phyloP scores from a whole-genome alignment of 768 basidiomycete species.

The Amanita pallidorosea region DNA sequence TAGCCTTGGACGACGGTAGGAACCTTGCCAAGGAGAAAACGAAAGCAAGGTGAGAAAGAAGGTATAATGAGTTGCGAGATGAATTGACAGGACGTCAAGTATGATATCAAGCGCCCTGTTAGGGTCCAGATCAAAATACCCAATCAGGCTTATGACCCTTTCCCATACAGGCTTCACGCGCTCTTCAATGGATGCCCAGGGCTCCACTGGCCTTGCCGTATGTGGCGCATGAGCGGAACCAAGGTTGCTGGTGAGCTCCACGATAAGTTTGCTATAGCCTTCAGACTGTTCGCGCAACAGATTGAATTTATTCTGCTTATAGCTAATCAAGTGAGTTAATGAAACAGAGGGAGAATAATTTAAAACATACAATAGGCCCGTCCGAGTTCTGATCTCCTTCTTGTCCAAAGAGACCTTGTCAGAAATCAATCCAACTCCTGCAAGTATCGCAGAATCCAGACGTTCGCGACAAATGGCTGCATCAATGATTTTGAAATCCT shows the following conservation, averaged over 20 bases:
- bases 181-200: constrained; percentile 42
- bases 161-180: constrained; percentile 69
- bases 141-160: constrained; percentile 79
- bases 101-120: constrained; percentile 90
- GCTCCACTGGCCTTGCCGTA: constrained; percentile 58
- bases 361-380: constrained; percentile 65
- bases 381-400: constrained; percentile 74
- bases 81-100: constrained; percentile 79
- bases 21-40: constrained; percentile 78
- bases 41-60: constrained; percentile 86
- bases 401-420: constrained; percentile 60
- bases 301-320: constrained; percentile 98
- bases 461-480: constrained; percentile 61
- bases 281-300: constrained; percentile 95
- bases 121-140: constrained; percentile 95
- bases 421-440: constrained; percentile 54
- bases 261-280: constrained; percentile 88
- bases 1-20: constrained; percentile 24
- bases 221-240: constrained; percentile 63
- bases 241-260: constrained; percentile 70
- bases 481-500: constrained; percentile 47
- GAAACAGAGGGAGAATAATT: neutral
- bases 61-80: constrained; percentile 71
- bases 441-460: constrained; percentile 55
- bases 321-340: constrained; percentile 34